Percentiles rank a stretch among this genome's conserved stretches.
Conservation (phyloP, 805 yeast species). For the Metschnikowia sp. region DNA sequence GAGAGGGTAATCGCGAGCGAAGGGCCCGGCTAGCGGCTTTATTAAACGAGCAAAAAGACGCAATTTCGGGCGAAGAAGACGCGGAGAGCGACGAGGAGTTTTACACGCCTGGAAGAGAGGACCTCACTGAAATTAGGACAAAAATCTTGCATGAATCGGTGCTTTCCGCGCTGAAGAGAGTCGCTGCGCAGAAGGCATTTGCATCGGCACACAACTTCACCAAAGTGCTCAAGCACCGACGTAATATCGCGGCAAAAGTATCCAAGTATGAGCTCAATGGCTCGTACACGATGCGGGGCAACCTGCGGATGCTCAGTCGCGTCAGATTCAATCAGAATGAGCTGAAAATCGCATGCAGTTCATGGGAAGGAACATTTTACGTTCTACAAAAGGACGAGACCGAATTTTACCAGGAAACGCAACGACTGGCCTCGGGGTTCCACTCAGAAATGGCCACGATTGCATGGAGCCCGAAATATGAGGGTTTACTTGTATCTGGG, state of each 20-base stretch:
- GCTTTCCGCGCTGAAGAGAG: conserved; percentile 40
- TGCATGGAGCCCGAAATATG: conserved; percentile 53
- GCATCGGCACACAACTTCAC: conserved; percentile 34
- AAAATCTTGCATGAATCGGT: conserved; percentile 53
- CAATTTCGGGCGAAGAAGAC: conserved; percentile 29
- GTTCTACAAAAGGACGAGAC: conserved; percentile 28
- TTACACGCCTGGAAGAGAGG: conserved; percentile 72
- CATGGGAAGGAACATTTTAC: conserved; percentile 78
- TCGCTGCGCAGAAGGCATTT: conserved; percentile 28
- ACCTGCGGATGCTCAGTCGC: conserved; percentile 65
- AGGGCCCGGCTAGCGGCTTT: conserved; percentile 55
- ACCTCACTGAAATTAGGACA: conserved; percentile 50
- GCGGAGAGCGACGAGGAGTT: conserved; percentile 73
- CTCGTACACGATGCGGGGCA: conserved; percentile 58
- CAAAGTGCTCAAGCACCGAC: conserved; percentile 44
- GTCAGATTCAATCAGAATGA: conserved; percentile 45
- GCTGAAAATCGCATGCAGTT: conserved; percentile 55
- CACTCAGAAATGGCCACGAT: conserved; percentile 66
- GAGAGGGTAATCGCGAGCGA: conserved; percentile 60
- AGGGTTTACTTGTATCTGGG: conserved; percentile 27
- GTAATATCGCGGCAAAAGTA: conserved; percentile 36
- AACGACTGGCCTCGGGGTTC: conserved; percentile 31
- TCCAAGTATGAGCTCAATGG: conserved; percentile 48
- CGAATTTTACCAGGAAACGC: conserved; percentile 10
- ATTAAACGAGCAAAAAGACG: conserved; percentile 29